Conservation (phyloP, 2,329 filamentous ascomycete genomes). For the Sporothrix brunneoviolacea region DNA sequence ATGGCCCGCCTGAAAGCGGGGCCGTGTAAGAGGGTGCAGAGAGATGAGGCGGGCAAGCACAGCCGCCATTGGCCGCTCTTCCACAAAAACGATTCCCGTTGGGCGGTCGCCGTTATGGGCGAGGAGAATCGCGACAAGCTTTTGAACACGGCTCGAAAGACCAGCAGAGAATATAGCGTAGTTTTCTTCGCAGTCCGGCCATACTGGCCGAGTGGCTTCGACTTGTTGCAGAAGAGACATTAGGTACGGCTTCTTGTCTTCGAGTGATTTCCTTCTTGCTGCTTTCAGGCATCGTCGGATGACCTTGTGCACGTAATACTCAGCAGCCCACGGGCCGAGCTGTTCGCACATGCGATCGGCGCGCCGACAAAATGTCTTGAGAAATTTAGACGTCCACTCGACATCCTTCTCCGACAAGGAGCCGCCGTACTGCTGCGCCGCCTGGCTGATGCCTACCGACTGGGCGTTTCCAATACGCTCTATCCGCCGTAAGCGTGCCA, state of each 20-base stretch:
- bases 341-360: slow-evolving; percentile 45
- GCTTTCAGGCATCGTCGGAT: slow-evolving; percentile 26
- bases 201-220: background rate
- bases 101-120: slow-evolving; percentile 31
- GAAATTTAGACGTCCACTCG: slow-evolving; percentile 30
- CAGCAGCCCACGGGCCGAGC: slow-evolving; percentile 62
- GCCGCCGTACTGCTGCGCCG: background rate
- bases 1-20: slow-evolving; percentile 43
- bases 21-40: slow-evolving; percentile 40
- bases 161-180: background rate
- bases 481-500: slow-evolving; percentile 37
- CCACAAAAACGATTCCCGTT: slow-evolving; percentile 61
- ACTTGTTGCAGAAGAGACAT: slow-evolving; percentile 32
- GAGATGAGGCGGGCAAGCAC: slow-evolving; percentile 54
- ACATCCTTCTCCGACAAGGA: background rate
- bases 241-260: slow-evolving; percentile 51
- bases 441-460: background rate
- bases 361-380: slow-evolving; percentile 48
- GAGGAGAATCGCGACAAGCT: slow-evolving; percentile 48
- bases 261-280: background rate
- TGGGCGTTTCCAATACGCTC: background rate
- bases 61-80: slow-evolving; percentile 53
- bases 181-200: background rate
- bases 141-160: slow-evolving; percentile 48
- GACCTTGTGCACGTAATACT: slow-evolving; percentile 54